phyloP scores from a whole-genome alignment of 306 rosid species.

The Cercis canadensis region DNA sequence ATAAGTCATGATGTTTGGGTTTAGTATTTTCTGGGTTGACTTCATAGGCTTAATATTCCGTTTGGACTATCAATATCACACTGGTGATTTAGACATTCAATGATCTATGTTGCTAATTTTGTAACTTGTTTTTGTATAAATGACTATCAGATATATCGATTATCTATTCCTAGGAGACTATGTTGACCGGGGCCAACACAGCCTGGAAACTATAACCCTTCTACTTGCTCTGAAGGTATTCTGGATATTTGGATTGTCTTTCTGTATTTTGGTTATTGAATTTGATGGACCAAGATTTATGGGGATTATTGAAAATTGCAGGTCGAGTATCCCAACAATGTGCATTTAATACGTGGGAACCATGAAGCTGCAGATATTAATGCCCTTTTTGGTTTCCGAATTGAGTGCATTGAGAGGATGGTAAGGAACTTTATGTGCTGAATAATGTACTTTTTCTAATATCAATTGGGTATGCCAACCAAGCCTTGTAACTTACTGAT shows the following conservation, averaged over 20 bases:
- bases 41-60: conserved; percentile 15
- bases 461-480: conserved; percentile 36
- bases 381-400: conserved; percentile 98
- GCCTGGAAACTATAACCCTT: conserved; percentile 93
- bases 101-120: conserved; percentile 45
- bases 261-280: conserved; percentile 18
- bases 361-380: conserved; percentile 99
- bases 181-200: conserved; percentile 98
- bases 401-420: conserved; percentile 97
- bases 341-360: conserved; percentile 94
- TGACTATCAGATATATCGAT: conserved; percentile 89
- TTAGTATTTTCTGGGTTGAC: conserved; percentile 1
- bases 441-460: conserved; percentile 11
- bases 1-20: neutral
- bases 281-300: conserved; percentile 36
- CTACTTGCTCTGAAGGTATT: conserved; percentile 91
- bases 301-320: conserved; percentile 47
- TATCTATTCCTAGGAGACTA: conserved; percentile 98
- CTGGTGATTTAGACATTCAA: conserved; percentile 8
- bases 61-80: neutral
- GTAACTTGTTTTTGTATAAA: conserved; percentile 11
- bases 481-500: conserved; percentile 40
- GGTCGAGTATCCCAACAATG: conserved; percentile 91
- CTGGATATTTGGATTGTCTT: conserved; percentile 17
- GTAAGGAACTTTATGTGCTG: conserved; percentile 46